Evolutionary conservation across 1,139 yeast species (phyloP).

Genomic region (Wickerhamiella infanticola): DNA sequence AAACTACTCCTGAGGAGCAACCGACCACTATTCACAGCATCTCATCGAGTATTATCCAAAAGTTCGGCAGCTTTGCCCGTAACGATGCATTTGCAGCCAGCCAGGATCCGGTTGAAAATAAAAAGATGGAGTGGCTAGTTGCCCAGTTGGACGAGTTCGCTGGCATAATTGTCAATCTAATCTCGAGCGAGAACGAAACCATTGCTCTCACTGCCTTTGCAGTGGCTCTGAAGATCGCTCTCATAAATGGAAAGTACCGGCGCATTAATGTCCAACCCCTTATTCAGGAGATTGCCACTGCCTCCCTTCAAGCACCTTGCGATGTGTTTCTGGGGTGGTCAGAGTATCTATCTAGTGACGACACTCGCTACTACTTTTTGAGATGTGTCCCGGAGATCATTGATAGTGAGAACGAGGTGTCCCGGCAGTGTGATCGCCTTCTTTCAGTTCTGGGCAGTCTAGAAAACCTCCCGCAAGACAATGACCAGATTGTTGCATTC

Average conservation of each 20-base stretch:
- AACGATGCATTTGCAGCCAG: conserved; percentile 7
- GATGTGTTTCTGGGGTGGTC: conserved; percentile 3
- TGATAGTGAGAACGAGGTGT: not conserved
- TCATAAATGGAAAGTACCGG: conserved; percentile 13
- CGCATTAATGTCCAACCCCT: conserved; percentile 1
- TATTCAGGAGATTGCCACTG: conserved; percentile 2
- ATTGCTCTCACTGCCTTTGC: conserved; percentile 6
- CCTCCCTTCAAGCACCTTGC: not conserved
- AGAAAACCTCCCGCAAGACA: conserved; percentile 6
- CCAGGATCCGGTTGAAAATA: conserved; percentile 2
- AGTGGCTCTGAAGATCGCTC: conserved; percentile 11
- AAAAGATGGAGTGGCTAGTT: conserved; percentile 10
- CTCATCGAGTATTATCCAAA: conserved; percentile 30
- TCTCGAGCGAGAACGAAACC: not conserved
- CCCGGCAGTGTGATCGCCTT: not conserved
- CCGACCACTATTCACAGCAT: conserved; percentile 4
- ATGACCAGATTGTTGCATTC: conserved; percentile 8
- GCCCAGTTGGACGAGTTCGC: conserved; percentile 11
- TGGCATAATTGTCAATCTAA: not conserved
- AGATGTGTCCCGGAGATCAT: conserved; percentile 4
- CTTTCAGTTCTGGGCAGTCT: conserved; percentile 4
- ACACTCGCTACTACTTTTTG: conserved; percentile 10
- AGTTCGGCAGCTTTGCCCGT: conserved; percentile 69
- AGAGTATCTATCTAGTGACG: conserved; percentile 10
- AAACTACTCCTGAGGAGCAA: not conserved